Percentiles rank a stretch among this genome's conserved stretches.
Conservation (phyloP, 2,329 filamentous ascomycete species). For the Aureobasidium namibiae region DNA sequence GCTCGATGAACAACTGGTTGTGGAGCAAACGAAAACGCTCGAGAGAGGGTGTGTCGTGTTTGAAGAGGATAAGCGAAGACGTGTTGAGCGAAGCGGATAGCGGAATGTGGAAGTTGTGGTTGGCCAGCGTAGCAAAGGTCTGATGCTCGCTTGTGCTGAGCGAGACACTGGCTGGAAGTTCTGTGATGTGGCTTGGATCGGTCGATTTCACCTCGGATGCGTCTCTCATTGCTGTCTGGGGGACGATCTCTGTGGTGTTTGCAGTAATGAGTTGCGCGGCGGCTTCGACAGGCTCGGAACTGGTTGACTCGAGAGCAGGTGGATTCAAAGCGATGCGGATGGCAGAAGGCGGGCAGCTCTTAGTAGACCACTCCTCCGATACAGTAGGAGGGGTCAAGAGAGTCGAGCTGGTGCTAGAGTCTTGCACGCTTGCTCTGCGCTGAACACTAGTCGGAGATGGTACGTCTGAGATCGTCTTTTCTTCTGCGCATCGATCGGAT, state of each 20-base stretch:
- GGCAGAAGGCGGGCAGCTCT: not conserved
- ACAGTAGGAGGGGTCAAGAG: not conserved
- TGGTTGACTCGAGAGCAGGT: not conserved
- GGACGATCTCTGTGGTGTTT: not conserved
- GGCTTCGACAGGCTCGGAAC: not conserved
- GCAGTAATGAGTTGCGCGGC: not conserved
- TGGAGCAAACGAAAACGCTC: not conserved
- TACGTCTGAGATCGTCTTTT: not conserved
- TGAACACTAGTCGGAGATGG: not conserved
- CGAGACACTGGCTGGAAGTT: not conserved
- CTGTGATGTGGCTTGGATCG: not conserved
- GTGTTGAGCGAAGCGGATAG: not conserved
- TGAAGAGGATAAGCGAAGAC: not conserved
- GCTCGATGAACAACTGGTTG: conserved; percentile 1
- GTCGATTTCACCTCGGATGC: not conserved
- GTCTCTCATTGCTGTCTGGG: not conserved
- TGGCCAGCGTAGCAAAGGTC: not conserved
- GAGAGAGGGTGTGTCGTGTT: not conserved
- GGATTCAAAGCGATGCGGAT: not conserved
- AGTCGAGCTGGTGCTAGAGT: not conserved
- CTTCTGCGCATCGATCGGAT: not conserved
- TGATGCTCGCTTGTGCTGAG: not conserved
- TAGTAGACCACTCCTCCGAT: not conserved
- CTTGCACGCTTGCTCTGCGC: not conserved
- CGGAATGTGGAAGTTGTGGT: not conserved